phyloP scores from a whole-genome alignment of 2,329 filamentous ascomycete species.

The Myriangium duriaei region DNA sequence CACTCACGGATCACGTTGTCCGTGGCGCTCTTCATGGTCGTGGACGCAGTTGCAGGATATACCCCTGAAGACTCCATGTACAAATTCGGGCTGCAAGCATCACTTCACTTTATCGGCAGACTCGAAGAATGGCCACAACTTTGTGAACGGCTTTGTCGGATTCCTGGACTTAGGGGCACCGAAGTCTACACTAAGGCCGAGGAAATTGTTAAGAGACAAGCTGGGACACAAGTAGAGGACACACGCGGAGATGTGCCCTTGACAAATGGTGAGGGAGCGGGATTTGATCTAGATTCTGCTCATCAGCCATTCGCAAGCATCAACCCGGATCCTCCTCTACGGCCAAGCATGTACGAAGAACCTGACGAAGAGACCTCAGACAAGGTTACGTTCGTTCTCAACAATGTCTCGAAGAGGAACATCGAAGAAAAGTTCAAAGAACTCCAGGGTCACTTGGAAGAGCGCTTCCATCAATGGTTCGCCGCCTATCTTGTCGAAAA shows the following conservation, averaged over 20 bases:
- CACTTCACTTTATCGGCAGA: slow-evolving; percentile 74
- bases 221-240: slow-evolving; percentile 29
- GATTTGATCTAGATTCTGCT: slow-evolving; percentile 47
- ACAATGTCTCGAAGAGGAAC: slow-evolving; percentile 89
- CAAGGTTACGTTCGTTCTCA: slow-evolving; percentile 88
- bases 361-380: slow-evolving; percentile 78
- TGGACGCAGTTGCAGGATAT: slow-evolving; percentile 88
- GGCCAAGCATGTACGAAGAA: slow-evolving; percentile 58
- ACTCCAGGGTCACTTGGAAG: slow-evolving; percentile 63
- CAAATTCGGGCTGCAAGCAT: slow-evolving; percentile 90
- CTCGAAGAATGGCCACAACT: slow-evolving; percentile 93
- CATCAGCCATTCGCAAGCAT: slow-evolving; percentile 66
- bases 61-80: slow-evolving; percentile 81
- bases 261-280: slow-evolving; percentile 60
- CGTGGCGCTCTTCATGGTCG: slow-evolving; percentile 90
- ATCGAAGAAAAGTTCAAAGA: slow-evolving; percentile 73
- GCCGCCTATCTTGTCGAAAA: slow-evolving; percentile 90
- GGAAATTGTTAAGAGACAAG: slow-evolving; percentile 59
- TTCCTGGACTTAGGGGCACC: slow-evolving; percentile 69
- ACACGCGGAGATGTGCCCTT: slow-evolving; percentile 22
- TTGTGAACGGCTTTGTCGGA: slow-evolving; percentile 71
- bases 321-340: slow-evolving; percentile 56
- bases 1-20: slow-evolving; percentile 72
- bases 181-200: slow-evolving; percentile 66
- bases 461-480: slow-evolving; percentile 89